A percentile compares a stretch with the other conserved stretches of the same genome.
phyloP scores from a whole-genome alignment of 164 flowering plant species.

The Platanus orientalis region DNA sequence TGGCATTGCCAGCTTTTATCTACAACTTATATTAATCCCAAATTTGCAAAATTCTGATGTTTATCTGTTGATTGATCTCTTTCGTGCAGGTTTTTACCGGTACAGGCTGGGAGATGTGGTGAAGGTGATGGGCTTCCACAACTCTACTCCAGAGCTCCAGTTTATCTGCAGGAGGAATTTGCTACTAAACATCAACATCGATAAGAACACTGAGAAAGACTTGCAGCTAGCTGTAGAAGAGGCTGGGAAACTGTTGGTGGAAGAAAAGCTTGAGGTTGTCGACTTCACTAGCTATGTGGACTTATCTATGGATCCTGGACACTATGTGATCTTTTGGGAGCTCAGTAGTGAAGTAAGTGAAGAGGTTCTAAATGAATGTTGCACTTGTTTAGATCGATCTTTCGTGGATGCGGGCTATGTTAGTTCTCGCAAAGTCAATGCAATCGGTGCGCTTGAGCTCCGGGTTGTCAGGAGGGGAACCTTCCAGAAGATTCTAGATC shows the following conservation, averaged over 20 bases:
- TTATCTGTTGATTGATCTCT: too few relatives aligned
- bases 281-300: conserved; percentile 82
- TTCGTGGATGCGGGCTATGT: conserved; percentile 80
- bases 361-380: conserved; percentile 51
- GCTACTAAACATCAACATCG: conserved; percentile 74
- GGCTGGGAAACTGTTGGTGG: conserved; percentile 45
- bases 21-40: too few relatives aligned
- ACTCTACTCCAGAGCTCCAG: conserved; percentile 76
- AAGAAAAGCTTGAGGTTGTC: conserved; percentile 56
- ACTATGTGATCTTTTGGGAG: conserved; percentile 87
- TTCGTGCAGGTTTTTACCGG: conserved; percentile 72
- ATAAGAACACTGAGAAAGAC: conserved; percentile 96
- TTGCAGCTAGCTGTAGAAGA: conserved; percentile 74
- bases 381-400: conserved; percentile 65
- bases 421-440: conserved; percentile 54
- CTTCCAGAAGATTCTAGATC: conserved; percentile 65
- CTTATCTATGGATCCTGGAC: conserved; percentile 60
- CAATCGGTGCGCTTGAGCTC: conserved; percentile 81
- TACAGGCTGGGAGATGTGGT: conserved; percentile 89
- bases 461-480: conserved; percentile 63
- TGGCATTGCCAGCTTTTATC: too few relatives aligned
- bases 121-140: conserved; percentile 75
- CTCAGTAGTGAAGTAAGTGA: conserved; percentile 50
- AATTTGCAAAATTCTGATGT: too few relatives aligned
- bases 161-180: conserved; percentile 76